Evolutionary conservation across 257 asterid species (phyloP).

Genomic region (Jasminum sambac): DNA sequence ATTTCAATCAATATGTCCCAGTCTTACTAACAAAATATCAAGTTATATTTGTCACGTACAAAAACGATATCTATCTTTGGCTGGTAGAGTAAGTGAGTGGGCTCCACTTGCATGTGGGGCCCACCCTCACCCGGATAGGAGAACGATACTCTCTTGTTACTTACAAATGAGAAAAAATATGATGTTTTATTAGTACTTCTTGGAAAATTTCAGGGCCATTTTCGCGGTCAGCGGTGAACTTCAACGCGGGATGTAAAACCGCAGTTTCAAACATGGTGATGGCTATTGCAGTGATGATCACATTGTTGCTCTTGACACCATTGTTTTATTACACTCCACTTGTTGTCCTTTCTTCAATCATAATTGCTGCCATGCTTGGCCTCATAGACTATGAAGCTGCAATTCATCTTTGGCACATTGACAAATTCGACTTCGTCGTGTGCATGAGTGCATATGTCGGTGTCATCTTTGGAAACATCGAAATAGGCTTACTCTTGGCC

Average conservation of each 20-base stretch:
- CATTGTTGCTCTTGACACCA: conserved; percentile 73
- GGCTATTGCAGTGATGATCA: conserved; percentile 90
- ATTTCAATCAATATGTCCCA: no score
- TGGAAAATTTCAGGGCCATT: conserved; percentile 61
- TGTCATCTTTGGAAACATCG: conserved; percentile 75
- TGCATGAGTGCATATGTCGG: conserved; percentile 83
- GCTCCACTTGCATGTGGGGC: no score
- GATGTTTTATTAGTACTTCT: background rate
- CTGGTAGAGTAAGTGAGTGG: no score
- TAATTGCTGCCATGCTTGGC: conserved; percentile 92
- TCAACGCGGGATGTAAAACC: conserved; percentile 95
- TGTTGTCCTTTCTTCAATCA: conserved; percentile 82
- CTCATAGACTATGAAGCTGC: conserved; percentile 91
- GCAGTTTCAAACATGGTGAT: conserved; percentile 93
- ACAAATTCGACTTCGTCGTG: conserved; percentile 84
- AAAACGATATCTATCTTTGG: no score
- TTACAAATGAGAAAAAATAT: background rate
- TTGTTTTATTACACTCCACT: conserved; percentile 85
- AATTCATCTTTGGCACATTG: conserved; percentile 79
- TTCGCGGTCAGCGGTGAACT: conserved; percentile 93
- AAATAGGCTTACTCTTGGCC: conserved; percentile 73
- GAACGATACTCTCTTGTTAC: background rate
- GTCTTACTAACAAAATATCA: no score
- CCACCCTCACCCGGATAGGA: no score
- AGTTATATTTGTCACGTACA: no score